A percentile compares a stretch with the other conserved stretches of the same genome.
These are phyloP conservation scores for Sugiyamaella xylanicola DNA, from an alignment of 1,139 yeast species.

Conservation along the genomic window DNA sequence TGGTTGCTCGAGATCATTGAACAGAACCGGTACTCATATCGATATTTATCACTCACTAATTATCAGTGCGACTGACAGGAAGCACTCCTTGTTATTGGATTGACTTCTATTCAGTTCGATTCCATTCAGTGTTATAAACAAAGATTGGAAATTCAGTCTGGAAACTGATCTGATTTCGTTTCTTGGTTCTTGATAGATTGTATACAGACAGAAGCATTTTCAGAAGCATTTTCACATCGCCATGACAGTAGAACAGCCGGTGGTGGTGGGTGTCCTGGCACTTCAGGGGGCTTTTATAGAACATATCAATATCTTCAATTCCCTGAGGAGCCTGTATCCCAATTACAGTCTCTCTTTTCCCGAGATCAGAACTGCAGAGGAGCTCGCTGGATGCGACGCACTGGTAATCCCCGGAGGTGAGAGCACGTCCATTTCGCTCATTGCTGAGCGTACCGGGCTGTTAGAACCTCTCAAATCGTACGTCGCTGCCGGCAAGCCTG, in stretches of 20 bases:
- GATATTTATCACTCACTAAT: too few species aligned
- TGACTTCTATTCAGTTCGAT: too few species aligned
- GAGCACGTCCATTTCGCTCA: conserved; percentile 72
- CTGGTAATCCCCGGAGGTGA: conserved; percentile 80
- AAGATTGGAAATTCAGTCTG: too few species aligned
- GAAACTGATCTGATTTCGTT: too few species aligned
- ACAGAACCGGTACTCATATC: too few species aligned
- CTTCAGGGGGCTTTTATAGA: conserved; percentile 81
- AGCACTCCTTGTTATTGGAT: too few species aligned
- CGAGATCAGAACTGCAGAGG: conserved; percentile 57
- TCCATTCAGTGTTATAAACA: too few species aligned
- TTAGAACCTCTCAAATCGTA: conserved; percentile 57
- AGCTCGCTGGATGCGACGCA: conserved; percentile 57
- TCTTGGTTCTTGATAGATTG: too few species aligned
- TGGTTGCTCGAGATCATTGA: too few species aligned
- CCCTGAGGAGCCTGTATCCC: conserved; percentile 37
- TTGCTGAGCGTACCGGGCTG: conserved; percentile 66
- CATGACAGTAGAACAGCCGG: conserved; percentile 15
- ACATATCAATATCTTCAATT: conserved; percentile 60
- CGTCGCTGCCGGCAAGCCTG: conserved; percentile 54
- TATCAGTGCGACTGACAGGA: too few species aligned
- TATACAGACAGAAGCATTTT: too few species aligned
- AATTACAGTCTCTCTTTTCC: conserved; percentile 38
- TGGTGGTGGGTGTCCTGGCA: conserved; percentile 66
- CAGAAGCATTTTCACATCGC: too few species aligned